phyloP scores from a whole-genome alignment of 331 rosid species.

The Pyracantha coccinea region DNA sequence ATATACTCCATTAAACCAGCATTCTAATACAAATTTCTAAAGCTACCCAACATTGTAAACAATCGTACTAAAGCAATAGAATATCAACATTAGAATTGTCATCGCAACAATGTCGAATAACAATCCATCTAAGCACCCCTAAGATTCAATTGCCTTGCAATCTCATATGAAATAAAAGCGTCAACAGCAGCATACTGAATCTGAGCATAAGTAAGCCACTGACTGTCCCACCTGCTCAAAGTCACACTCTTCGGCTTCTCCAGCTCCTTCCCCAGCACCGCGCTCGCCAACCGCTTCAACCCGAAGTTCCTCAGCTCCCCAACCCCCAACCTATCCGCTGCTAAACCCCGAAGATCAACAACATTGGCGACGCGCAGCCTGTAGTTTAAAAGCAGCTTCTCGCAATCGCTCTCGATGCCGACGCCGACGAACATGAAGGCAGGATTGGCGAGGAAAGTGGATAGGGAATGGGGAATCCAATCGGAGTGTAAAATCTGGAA shows the following conservation, averaged over 20 bases:
- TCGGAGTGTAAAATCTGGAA: constrained; percentile 47
- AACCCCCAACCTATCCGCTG: background rate
- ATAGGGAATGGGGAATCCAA: constrained; percentile 12
- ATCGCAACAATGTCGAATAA: background rate
- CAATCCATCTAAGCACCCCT: background rate
- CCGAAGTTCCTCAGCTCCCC: constrained; percentile 25
- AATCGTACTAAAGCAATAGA: background rate
- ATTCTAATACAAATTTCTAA: background rate
- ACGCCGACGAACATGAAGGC: constrained; percentile 42
- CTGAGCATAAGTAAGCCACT: constrained; percentile 39
- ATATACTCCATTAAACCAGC: background rate
- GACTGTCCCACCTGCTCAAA: constrained; percentile 53
- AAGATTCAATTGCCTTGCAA: constrained; percentile 27
- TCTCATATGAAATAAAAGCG: constrained; percentile 51
- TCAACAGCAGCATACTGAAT: constrained; percentile 64
- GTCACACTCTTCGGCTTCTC: constrained; percentile 32
- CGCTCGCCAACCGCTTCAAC: constrained; percentile 31
- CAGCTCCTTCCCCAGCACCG: constrained; percentile 33
- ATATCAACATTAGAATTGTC: background rate
- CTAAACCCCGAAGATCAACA: constrained; percentile 37
- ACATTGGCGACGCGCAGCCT: constrained; percentile 10
- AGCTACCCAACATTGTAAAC: background rate
- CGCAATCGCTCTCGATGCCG: constrained; percentile 45
- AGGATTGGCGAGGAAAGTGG: constrained; percentile 21
- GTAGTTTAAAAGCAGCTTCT: constrained; percentile 37